Percentiles rank a stretch among this genome's conserved stretches.
phyloP scores from a whole-genome alignment of 768 basidiomycete genomes.

The Tubosaeta sp. region DNA sequence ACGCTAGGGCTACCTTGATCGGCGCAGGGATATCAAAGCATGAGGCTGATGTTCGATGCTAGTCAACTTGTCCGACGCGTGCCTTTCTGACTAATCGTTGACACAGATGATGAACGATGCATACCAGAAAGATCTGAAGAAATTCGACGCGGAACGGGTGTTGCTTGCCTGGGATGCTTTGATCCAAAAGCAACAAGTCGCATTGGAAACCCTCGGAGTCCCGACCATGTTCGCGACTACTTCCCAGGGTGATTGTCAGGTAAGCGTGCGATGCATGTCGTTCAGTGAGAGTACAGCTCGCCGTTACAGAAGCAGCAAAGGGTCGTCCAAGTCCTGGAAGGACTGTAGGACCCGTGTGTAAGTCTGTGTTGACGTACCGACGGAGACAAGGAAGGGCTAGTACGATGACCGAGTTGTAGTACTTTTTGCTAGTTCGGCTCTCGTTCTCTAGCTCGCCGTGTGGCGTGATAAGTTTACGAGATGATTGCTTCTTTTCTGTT shows the following conservation, averaged over 20 bases:
- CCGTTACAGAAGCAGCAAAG: constrained; percentile 58
- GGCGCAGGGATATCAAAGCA: constrained; percentile 62
- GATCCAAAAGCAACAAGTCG: constrained; percentile 63
- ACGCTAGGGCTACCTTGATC: constrained; percentile 59
- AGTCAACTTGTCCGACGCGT: constrained; percentile 2
- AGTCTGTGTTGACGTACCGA: too few relatives aligned
- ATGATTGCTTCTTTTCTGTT: constrained; percentile 16
- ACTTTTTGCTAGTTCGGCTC: background rate
- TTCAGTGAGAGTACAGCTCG: background rate
- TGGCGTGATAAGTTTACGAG: constrained; percentile 16
- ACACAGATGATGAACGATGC: constrained; percentile 60
- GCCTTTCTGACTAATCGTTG: constrained; percentile 13
- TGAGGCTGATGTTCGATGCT: constrained; percentile 41
- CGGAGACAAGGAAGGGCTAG: background rate
- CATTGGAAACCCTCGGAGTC: constrained; percentile 55
- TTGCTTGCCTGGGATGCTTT: constrained; percentile 76
- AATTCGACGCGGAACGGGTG: constrained; percentile 67
- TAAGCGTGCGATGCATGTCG: constrained; percentile 27
- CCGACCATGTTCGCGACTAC: constrained; percentile 68
- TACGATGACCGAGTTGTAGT: background rate
- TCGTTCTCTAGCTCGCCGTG: constrained; percentile 12
- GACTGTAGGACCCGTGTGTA: constrained; percentile 29
- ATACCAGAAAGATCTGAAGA: constrained; percentile 59
- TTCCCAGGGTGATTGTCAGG: constrained; percentile 51
- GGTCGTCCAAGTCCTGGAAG: constrained; percentile 66